Base-by-base conservation (phyloP, 1,284 basidiomycete genomes). In the Apiotrichum sp. region DNA sequence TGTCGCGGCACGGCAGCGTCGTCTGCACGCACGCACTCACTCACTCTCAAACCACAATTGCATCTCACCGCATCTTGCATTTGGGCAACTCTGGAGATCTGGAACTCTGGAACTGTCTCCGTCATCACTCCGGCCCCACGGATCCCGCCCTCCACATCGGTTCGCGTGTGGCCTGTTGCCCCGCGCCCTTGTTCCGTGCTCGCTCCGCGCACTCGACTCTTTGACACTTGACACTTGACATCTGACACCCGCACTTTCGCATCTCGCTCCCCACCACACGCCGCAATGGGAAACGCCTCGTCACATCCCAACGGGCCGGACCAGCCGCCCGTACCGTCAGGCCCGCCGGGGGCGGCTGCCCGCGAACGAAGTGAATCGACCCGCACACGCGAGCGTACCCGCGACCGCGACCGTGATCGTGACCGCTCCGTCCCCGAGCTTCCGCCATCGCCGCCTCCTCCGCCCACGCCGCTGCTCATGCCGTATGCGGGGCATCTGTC, bases 401-500 rank as follows among this genome's bases (percentile, higher is more conserved):
- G 42, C 42, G 41, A 22, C 56, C 55, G 43, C 58, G 64, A 65
- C 32, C 55, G 67, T 16, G 68, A 69, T 22, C 64, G 64, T 7
- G 22, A 39, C 32, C 41, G 39, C 43, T 45, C 50, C n/a, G 51
- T 38, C 43, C 71, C 71, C 1, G 51, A 61, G 3, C 53, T 58
- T n/a, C 61, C 70, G 0, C 64, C 69, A 9, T 69, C 69, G 11
- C 70, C 70, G 13, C 66, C 70, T 14, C 88, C 68, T 79, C 85
- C 58, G 82, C 87, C 73, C 84, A 93, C 80, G 83, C 85, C 75
- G 0, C 57, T 72, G 4, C 65, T 74, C 5, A 55, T 77, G 41
- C 77, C 81, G 44, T 78, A 80, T 58, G 77, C 77, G 63, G 95
- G 95, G 54, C 82, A 83, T 72, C 83, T 97, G 50, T 79, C 83